Percentiles rank a stretch among this genome's conserved stretches.
phyloP scores from a whole-genome alignment of 768 basidiomycete genomes.

The Hortiboletus campestris region DNA sequence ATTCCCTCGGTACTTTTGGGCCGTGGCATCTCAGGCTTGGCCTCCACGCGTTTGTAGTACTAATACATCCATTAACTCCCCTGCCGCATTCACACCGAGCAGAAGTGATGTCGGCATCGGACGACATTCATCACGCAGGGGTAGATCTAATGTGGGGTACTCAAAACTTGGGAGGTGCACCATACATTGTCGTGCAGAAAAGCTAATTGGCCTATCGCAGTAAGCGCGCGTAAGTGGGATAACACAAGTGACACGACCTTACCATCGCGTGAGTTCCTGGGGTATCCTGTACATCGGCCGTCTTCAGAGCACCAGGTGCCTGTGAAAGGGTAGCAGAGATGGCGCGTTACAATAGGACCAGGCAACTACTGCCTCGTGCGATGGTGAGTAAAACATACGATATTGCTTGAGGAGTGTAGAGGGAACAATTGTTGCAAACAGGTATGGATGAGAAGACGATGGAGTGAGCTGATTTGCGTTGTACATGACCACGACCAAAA shows the following conservation, averaged over 20 bases:
- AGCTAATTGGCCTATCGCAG: not conserved
- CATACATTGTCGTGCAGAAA: not conserved
- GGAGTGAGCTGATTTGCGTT: constrained; percentile 32
- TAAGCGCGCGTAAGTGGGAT: constrained; percentile 1
- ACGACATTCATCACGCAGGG: constrained; percentile 8
- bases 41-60: constrained; percentile 9
- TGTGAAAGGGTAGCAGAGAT: constrained; percentile 10
- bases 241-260: not conserved
- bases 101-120: constrained; percentile 2
- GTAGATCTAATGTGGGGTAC: constrained; percentile 9
- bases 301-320: constrained; percentile 14
- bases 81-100: constrained; percentile 2
- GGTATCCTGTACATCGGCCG: not conserved
- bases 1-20: not conserved
- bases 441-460: constrained; percentile 27
- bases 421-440: constrained; percentile 31
- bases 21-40: not conserved
- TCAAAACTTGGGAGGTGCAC: constrained; percentile 8
- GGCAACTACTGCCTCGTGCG: constrained; percentile 15
- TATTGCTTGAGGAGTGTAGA: constrained; percentile 29
- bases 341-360: constrained; percentile 22
- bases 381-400: constrained; percentile 27
- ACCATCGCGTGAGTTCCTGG: constrained; percentile 11
- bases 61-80: constrained; percentile 11
- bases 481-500: constrained; percentile 37